Evolutionary conservation across 2,329 filamentous ascomycete species (phyloP).

Genomic region (Fusarium chlamydosporum): DNA sequence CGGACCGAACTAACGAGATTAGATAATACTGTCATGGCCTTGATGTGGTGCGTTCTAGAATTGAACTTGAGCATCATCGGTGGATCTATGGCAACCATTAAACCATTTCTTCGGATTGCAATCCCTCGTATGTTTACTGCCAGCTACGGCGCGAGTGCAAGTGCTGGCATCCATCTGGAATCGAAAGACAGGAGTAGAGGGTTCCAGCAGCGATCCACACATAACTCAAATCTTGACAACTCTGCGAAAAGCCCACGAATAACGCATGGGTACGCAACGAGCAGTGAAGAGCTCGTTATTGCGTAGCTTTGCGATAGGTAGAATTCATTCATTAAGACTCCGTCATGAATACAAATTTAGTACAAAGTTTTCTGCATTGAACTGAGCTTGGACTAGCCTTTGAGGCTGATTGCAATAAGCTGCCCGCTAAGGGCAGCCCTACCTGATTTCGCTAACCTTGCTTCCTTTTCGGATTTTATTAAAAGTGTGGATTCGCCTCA

Average conservation of each 20-base stretch:
- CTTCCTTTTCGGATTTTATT: not conserved
- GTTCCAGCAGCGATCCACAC: not conserved
- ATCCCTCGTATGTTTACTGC: constrained; percentile 20
- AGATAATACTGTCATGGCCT: constrained; percentile 31
- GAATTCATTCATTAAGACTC: fast-evolving
- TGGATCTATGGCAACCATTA: constrained; percentile 28
- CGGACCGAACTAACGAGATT: not conserved
- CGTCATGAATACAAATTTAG: not conserved
- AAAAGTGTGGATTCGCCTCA: not conserved
- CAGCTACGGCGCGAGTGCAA: not conserved
- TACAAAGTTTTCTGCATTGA: not conserved
- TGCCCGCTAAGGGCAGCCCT: too few relatives aligned
- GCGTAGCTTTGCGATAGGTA: not conserved
- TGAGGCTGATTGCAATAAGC: not conserved
- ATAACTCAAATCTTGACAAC: not conserved
- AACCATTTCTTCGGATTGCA: constrained; percentile 21
- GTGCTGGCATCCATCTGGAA: constrained; percentile 5
- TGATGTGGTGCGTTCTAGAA: constrained; percentile 36
- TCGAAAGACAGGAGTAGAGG: constrained; percentile 2
- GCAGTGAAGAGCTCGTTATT: not conserved
- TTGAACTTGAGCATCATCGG: constrained; percentile 34
- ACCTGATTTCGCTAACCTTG: not conserved
- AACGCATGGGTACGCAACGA: not conserved
- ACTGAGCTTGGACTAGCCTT: not conserved
- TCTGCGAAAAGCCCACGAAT: not conserved